Evolutionary conservation across 768 basidiomycete species (phyloP), one percentile per base, ranked within the genome.

Genomic region (Calvatia gigantea): DNA sequence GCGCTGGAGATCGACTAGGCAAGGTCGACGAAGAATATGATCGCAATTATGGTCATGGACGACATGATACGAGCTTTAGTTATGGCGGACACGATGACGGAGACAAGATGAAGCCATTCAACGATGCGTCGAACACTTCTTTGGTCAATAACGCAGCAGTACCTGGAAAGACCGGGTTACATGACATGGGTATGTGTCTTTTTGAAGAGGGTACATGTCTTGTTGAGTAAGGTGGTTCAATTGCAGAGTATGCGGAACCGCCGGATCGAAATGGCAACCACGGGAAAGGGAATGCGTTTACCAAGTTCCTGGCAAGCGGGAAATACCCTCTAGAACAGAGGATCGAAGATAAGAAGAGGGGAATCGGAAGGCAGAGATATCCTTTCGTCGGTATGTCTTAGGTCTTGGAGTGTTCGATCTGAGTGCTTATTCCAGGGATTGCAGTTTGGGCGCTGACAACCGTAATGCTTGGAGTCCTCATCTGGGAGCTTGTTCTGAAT

Each of bases 401-500:
- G 31, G 31, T 5, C 2, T 32, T 33, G 9, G 11, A 3, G 19
- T 21, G 6, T 21, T 39, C 25, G 12, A 32, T 9, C 27, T n/a
- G n/a, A n/a, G 32, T 51, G 8, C 28, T 51, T 46, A 47, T 28
- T 28, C 54, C 21, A 44, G 28, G 27, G 25, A 19, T 6, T 19
- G 42, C 65, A 85, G 87, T 85, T 11, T 97, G 84, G 77, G 63
- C 67, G 1, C 68, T 89, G 56, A 84, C 89, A 14, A 70, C 69
- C 52, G 78, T 72, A 14, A 93, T 95, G 92, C 65, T 83, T 28
- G 82, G 74, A 3, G 75, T 91, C 6, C 83, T 96, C 62, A 85
- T 95, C n/a, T 88, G 88, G 62, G 94, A 96, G 68, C 77, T 95
- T 19, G 82, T 93, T 19, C 74, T 83, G 21, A 95, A 97, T 65